These are phyloP conservation scores for Cystobasidiaceae sp. DNA, from an alignment of 1,284 basidiomycete genomes.

Conservation along the genomic window DNA sequence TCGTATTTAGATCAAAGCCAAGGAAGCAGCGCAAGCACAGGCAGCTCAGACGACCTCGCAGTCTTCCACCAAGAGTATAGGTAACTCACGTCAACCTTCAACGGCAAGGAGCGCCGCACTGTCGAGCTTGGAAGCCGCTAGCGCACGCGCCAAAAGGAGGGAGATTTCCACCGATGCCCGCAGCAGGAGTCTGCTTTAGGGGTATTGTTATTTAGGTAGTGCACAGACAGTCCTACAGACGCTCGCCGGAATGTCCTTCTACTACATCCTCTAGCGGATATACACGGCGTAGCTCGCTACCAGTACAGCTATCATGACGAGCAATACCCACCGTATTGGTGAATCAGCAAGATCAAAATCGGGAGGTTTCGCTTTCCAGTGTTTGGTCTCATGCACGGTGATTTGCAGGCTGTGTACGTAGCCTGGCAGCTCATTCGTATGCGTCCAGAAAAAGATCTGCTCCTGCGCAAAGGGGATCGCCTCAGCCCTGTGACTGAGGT, in stretches of 20 bases:
- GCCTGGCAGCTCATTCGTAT: constrained; percentile 27
- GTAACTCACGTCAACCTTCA: background rate
- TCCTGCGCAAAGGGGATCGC: constrained; percentile 7
- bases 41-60: background rate
- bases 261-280: no score
- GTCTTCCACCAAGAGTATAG: background rate
- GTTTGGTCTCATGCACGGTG: background rate
- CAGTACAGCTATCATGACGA: background rate
- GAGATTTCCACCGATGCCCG: background rate
- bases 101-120: background rate
- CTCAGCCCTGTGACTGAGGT: background rate
- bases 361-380: background rate
- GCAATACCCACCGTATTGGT: background rate
- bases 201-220: no score
- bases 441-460: constrained; percentile 37
- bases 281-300: no score
- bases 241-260: no score
- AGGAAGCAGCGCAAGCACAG: constrained; percentile 27
- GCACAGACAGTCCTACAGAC: no score
- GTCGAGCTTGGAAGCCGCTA: constrained; percentile 16
- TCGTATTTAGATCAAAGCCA: constrained; percentile 29
- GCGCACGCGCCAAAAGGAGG: constrained; percentile 13
- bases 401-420: constrained; percentile 31
- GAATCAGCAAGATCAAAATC: constrained; percentile 12
- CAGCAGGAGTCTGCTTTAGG: background rate